phyloP scores from a whole-genome alignment of 495 filamentous ascomycete species.

The Xylaria curta region DNA sequence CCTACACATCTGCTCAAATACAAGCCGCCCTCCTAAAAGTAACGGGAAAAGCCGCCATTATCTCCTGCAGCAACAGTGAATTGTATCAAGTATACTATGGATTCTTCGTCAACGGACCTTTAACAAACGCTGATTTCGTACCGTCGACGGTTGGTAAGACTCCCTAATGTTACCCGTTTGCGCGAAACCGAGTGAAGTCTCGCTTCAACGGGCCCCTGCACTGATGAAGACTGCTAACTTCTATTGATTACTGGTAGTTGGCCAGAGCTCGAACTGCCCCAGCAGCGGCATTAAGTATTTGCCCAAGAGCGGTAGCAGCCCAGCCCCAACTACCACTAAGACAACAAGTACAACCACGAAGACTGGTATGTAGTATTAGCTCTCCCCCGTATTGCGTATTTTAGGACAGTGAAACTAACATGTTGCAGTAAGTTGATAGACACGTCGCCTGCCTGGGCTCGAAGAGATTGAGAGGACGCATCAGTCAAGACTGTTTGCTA shows the following conservation, averaged over 20 bases:
- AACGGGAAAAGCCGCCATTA: conserved; percentile 65
- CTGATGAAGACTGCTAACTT: conserved; percentile 4
- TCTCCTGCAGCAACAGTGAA: conserved; percentile 63
- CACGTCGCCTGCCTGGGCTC: not conserved
- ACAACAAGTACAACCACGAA: not conserved
- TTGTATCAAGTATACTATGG: conserved; percentile 81
- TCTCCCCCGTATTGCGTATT: not conserved
- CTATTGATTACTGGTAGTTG: conserved; percentile 48
- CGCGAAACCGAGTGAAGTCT: not conserved
- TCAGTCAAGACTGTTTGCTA: not conserved
- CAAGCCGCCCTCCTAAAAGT: conserved; percentile 60
- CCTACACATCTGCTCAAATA: conserved; percentile 69
- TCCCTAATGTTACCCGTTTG: not conserved
- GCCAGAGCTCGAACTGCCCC: conserved; percentile 57
- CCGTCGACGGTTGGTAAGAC: conserved; percentile 44
- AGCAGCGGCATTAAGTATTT: conserved; percentile 39
- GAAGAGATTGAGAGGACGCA: not conserved
- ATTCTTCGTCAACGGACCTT: conserved; percentile 73
- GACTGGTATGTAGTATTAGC: conserved; percentile 11
- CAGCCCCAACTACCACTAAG: conserved; percentile 7
- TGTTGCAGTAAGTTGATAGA: conserved; percentile 18
- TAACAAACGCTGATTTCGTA: conserved; percentile 74
- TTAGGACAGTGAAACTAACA: not conserved
- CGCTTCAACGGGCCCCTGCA: not conserved
- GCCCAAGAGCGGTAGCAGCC: conserved; percentile 35